Conservation (phyloP, 257 asterid species). For the Lithospermum erythrorhizon region DNA sequence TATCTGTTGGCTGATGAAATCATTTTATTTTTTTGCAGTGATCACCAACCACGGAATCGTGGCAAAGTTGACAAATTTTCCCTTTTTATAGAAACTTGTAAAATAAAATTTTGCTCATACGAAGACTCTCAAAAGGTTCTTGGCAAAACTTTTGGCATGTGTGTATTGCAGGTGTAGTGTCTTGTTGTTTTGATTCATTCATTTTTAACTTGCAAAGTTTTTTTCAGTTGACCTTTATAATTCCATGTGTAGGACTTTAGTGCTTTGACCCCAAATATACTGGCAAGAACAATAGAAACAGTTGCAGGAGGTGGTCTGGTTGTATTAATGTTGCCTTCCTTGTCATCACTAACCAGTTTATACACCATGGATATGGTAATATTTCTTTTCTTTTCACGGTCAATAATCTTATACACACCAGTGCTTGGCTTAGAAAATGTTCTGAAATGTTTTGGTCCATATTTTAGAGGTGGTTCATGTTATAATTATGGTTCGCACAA, state of each 20-base stretch:
- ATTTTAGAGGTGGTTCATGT: neutral
- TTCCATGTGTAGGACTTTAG: constrained; percentile 60
- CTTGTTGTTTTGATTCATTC: neutral
- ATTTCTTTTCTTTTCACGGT: neutral
- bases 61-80: constrained; percentile 70
- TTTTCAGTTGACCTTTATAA: neutral
- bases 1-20: no score
- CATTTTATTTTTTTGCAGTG: constrained; percentile 31
- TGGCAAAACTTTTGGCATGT: constrained; percentile 98
- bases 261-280: constrained; percentile 95
- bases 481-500: constrained; percentile 6
- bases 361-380: constrained; percentile 98
- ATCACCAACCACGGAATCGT: constrained; percentile 60
- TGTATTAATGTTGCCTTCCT: constrained; percentile 69
- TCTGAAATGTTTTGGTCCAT: neutral
- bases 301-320: constrained; percentile 99
- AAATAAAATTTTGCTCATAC: constrained; percentile 74
- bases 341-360: constrained; percentile 79
- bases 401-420: no score
- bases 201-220: neutral
- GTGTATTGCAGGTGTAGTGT: constrained; percentile 68
- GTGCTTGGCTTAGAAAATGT: neutral
- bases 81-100: constrained; percentile 66
- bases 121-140: constrained; percentile 86
- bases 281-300: constrained; percentile 98